Evolutionary conservation across 148 eudicot species (phyloP).

Genomic region (Persicaria tinctoria): DNA sequence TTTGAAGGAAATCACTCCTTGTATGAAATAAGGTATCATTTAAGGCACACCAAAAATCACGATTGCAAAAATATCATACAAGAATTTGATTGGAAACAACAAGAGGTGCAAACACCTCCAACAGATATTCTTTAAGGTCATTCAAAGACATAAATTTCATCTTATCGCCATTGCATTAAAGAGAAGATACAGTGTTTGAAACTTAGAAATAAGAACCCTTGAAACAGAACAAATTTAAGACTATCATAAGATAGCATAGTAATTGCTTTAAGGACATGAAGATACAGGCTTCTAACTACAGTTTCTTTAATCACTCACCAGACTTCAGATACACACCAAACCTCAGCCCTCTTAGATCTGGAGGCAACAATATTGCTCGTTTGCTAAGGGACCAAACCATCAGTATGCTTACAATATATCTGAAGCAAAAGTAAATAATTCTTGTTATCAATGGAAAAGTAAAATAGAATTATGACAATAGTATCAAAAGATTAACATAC

Average conservation of each 20-base stretch:
- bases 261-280: not conserved
- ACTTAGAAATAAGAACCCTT: not conserved
- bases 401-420: slow-evolving; percentile 62
- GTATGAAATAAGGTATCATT: not conserved
- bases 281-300: not conserved
- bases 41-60: not conserved
- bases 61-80: not conserved
- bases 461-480: not conserved
- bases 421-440: slow-evolving; percentile 20
- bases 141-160: not conserved
- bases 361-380: slow-evolving; percentile 69
- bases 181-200: not conserved
- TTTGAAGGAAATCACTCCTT: not conserved
- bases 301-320: slow-evolving; percentile 40
- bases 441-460: slow-evolving; percentile 8
- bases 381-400: slow-evolving; percentile 68
- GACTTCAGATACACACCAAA: slow-evolving; percentile 81
- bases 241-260: not conserved
- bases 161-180: not conserved
- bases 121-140: not conserved
- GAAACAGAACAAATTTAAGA: not conserved
- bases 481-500: slow-evolving; percentile 35
- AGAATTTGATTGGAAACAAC: no score
- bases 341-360: slow-evolving; percentile 57
- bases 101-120: not conserved